phyloP scores from a whole-genome alignment of 208 protist species.

The Acanthamoeba castellanii region DNA sequence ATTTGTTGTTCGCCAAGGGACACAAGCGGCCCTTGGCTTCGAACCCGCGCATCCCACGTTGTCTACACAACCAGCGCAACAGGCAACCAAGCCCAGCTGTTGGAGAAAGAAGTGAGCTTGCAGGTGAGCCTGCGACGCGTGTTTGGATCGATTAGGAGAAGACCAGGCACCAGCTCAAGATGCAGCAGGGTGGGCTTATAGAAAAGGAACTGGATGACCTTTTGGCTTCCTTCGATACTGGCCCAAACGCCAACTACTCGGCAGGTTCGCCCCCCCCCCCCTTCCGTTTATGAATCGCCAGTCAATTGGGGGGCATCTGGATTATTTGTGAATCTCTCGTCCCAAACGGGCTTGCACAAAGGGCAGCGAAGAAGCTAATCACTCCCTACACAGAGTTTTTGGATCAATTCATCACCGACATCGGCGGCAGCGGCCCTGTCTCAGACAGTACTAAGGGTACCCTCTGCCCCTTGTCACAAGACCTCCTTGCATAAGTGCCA shows the following conservation, averaged over 20 bases:
- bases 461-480: background rate
- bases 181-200: background rate
- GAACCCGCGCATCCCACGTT: too few relatives aligned
- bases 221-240: slow-evolving; percentile 7
- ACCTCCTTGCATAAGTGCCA: background rate
- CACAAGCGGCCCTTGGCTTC: too few relatives aligned
- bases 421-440: background rate
- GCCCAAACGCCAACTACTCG: background rate
- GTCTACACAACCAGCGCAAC: too few relatives aligned
- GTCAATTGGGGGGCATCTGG: too few relatives aligned
- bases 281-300: background rate
- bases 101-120: too few relatives aligned
- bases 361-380: too few relatives aligned
- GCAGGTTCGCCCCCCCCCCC: background rate
- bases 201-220: slow-evolving; percentile 35
- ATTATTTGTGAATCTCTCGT: too few relatives aligned
- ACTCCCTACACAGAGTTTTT: background rate
- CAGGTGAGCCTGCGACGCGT: background rate
- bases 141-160: background rate
- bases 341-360: too few relatives aligned
- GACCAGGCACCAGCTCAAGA: background rate
- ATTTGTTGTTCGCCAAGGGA: too few relatives aligned
- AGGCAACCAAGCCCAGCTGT: too few relatives aligned
- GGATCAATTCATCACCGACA: slow-evolving; percentile 28
- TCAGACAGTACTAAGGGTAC: background rate